A percentile compares a stretch with the other conserved stretches of the same genome.
Evolutionary conservation across 768 basidiomycete genomes (phyloP).

Genomic region (Amanita exitialis): DNA sequence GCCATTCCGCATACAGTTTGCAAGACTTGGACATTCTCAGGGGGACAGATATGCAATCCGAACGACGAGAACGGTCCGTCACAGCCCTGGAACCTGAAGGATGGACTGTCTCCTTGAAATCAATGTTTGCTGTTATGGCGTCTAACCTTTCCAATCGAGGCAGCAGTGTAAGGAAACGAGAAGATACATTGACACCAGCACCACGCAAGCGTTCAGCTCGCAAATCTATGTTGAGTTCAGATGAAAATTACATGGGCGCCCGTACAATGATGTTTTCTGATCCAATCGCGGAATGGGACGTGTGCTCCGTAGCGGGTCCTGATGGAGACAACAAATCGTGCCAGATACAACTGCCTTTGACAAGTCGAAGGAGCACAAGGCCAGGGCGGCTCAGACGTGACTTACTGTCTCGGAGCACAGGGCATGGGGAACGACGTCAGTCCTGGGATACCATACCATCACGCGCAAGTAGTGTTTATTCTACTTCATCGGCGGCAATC

Average conservation of each 20-base stretch:
- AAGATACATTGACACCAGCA: conserved; percentile 16
- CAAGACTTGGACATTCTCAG: not conserved
- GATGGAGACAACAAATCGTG: not conserved
- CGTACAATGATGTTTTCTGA: not conserved
- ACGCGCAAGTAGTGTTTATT: conserved; percentile 16
- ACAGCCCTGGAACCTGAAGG: conserved; percentile 14
- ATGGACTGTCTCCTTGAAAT: conserved; percentile 33
- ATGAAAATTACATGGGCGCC: conserved; percentile 2
- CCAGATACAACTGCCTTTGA: conserved; percentile 8
- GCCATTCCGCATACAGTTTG: not conserved
- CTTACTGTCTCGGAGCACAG: conserved; percentile 4
- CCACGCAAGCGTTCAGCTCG: conserved; percentile 14
- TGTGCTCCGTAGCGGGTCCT: not conserved
- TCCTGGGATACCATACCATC: conserved; percentile 10
- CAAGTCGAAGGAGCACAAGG: conserved; percentile 10
- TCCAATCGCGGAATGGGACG: not conserved
- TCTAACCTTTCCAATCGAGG: conserved; percentile 22
- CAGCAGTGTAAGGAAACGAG: conserved; percentile 4
- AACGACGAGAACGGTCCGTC: not conserved
- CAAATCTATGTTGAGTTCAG: conserved; percentile 9
- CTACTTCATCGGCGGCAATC: conserved; percentile 10
- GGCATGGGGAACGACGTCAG: not conserved
- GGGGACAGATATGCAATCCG: not conserved
- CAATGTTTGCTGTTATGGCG: conserved; percentile 39
- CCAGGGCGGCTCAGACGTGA: conserved; percentile 5